These are phyloP conservation scores for Metschnikowia bowlesiae DNA, from an alignment of 805 yeast genomes.

Conservation along the genomic window DNA sequence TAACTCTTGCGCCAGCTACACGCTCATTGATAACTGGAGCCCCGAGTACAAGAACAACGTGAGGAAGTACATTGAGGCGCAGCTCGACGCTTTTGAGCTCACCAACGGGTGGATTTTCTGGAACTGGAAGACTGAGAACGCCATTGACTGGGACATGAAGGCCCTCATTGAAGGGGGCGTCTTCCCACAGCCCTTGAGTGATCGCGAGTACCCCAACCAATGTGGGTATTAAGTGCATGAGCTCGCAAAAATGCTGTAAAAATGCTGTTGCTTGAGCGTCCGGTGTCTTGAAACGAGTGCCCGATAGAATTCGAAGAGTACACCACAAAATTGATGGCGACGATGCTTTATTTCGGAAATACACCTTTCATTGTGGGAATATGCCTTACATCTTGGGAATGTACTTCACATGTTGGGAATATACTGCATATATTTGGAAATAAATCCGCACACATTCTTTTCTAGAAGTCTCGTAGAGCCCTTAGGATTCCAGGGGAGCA, in stretches of 20 bases:
- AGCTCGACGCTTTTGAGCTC: constrained; percentile 73
- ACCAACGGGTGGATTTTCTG: constrained; percentile 89
- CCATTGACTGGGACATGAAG: constrained; percentile 83
- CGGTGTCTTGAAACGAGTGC: too few relatives aligned
- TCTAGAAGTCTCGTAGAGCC: too few relatives aligned
- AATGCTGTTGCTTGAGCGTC: background rate
- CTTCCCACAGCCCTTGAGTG: constrained; percentile 77
- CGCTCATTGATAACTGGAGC: constrained; percentile 47
- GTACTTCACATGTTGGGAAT: too few relatives aligned
- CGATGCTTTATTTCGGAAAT: too few relatives aligned
- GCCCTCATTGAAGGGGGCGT: constrained; percentile 52
- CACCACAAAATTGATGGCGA: too few relatives aligned
- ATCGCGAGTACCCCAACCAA: constrained; percentile 67
- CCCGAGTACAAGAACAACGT: constrained; percentile 50
- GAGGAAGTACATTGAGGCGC: constrained; percentile 80
- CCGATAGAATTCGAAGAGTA: too few relatives aligned
- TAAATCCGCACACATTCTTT: too few relatives aligned
- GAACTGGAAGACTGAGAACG: constrained; percentile 85
- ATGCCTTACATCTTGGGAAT: too few relatives aligned
- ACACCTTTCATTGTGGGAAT: too few relatives aligned
- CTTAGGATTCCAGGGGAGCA: too few relatives aligned
- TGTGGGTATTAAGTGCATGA: constrained; percentile 35
- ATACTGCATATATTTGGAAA: too few relatives aligned
- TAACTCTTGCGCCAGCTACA: constrained; percentile 56
- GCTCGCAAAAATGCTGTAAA: background rate